Evolutionary conservation across 1,139 yeast genomes (phyloP).

Genomic region (Yamadazyma oceani): DNA sequence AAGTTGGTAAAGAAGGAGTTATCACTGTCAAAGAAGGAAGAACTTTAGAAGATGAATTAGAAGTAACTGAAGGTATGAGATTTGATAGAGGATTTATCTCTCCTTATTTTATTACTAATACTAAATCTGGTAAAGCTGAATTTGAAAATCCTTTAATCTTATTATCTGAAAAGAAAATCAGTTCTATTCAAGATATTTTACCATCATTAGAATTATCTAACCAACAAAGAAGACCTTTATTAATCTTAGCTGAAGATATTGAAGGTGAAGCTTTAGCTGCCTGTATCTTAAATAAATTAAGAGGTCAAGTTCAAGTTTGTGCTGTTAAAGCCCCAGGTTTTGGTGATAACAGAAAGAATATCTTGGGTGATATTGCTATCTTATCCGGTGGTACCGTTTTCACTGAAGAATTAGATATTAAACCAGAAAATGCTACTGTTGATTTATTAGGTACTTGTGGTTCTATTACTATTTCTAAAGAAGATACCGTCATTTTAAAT

Average conservation of each 20-base stretch:
- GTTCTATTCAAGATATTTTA: slow-evolving; percentile 86
- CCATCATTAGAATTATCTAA: slow-evolving; percentile 95
- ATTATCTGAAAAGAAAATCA: slow-evolving; percentile 92
- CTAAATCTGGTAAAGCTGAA: slow-evolving; percentile 96
- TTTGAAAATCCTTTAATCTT: slow-evolving; percentile 92
- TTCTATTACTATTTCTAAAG: slow-evolving; percentile 91
- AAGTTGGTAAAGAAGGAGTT: slow-evolving; percentile 99
- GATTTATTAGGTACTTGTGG: slow-evolving; percentile 94
- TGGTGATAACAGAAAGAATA: slow-evolving; percentile 99
- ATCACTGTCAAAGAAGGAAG: slow-evolving; percentile 97
- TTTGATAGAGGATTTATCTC: slow-evolving; percentile 98
- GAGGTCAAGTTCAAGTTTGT: slow-evolving; percentile 98
- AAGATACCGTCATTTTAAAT: slow-evolving; percentile 92
- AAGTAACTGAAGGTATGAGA: slow-evolving; percentile 99
- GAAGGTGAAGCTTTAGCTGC: slow-evolving; percentile 99
- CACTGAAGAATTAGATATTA: slow-evolving; percentile 96
- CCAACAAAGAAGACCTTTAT: slow-evolving; percentile 92
- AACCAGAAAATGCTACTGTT: slow-evolving; percentile 93
- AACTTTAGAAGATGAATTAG: slow-evolving; percentile 94
- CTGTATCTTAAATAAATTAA: slow-evolving; percentile 94
- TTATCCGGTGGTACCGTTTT: slow-evolving; percentile 97
- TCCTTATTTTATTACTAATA: slow-evolving; percentile 95
- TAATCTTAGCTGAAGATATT: slow-evolving; percentile 94
- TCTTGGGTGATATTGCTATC: slow-evolving; percentile 95
- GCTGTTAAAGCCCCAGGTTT: slow-evolving; percentile 99